These are phyloP conservation scores for Rhypophila decipiens DNA, from an alignment of 495 filamentous ascomycete genomes.

Conservation along the genomic window DNA sequence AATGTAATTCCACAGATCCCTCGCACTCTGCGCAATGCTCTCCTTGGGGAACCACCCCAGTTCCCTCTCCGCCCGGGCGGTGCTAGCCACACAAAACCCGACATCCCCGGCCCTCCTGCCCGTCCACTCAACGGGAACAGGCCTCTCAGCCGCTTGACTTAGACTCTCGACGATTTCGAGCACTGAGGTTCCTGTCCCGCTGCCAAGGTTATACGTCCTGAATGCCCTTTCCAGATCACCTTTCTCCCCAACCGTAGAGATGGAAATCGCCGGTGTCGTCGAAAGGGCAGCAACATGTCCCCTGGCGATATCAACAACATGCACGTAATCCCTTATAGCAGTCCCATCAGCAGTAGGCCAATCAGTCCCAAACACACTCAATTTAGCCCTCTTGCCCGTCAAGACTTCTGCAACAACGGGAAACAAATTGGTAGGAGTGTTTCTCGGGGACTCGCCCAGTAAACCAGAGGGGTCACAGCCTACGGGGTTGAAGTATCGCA, in stretches of 20 bases:
- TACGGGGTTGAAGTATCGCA: conserved; percentile 63
- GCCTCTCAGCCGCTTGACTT: conserved; percentile 11
- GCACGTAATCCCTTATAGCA: conserved; percentile 68
- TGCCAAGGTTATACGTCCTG: conserved; percentile 48
- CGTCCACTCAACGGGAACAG: conserved; percentile 11
- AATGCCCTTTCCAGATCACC: conserved; percentile 18
- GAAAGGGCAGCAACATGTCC: conserved; percentile 55
- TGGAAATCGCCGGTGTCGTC: too few relatives aligned
- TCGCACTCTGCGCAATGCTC: conserved; percentile 12
- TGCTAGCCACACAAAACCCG: conserved; percentile 18
- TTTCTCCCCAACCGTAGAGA: conserved; percentile 8
- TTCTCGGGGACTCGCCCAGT: conserved; percentile 55
- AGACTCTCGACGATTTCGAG: conserved; percentile 42
- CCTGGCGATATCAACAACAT: conserved; percentile 53
- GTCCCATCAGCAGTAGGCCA: conserved; percentile 64
- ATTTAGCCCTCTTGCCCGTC: conserved; percentile 43
- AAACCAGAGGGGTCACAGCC: conserved; percentile 58
- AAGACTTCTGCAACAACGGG: conserved; percentile 56
- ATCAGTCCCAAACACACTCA: conserved; percentile 56
- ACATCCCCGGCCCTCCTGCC: conserved; percentile 21
- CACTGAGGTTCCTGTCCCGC: conserved; percentile 46
- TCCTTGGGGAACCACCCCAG: conserved; percentile 18
- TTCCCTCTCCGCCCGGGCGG: conserved; percentile 15
- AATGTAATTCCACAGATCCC: conserved; percentile 16
- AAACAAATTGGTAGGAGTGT: conserved; percentile 55